phyloP scores from a whole-genome alignment of 2,329 filamentous ascomycete genomes.

The Coniochaeta sp. region DNA sequence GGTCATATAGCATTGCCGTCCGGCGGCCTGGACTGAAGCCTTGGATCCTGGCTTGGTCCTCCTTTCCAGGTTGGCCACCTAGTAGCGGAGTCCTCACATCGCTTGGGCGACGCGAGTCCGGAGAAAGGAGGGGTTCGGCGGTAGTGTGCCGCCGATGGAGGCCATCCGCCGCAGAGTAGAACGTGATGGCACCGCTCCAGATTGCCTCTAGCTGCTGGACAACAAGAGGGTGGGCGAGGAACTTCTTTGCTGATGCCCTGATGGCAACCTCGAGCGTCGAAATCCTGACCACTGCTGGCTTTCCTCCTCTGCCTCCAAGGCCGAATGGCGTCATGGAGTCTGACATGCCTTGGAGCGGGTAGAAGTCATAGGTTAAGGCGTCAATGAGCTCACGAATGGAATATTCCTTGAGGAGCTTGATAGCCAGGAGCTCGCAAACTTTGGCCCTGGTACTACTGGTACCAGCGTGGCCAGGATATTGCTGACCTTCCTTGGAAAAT shows the following conservation, averaged over 20 bases:
- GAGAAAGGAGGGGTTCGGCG: conserved; percentile 11
- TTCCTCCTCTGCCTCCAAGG: conserved; percentile 35
- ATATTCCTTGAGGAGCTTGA: conserved; percentile 86
- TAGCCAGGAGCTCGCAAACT: conserved; percentile 83
- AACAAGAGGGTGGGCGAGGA: conserved; percentile 83
- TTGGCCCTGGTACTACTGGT: conserved; percentile 77
- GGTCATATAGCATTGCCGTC: conserved; percentile 83
- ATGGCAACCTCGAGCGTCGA: conserved; percentile 93
- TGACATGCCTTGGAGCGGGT: conserved; percentile 76
- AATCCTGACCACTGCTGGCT: conserved; percentile 62
- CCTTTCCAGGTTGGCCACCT: conserved; percentile 24
- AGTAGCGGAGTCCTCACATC: conserved; percentile 46
- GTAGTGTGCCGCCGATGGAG: conserved; percentile 57
- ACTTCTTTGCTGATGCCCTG: conserved; percentile 84
- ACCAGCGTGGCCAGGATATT: conserved; percentile 76
- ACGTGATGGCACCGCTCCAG: conserved; percentile 92
- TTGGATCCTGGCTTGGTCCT: conserved; percentile 20
- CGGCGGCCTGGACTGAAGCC: conserved; percentile 42
- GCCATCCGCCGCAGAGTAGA: conserved; percentile 81
- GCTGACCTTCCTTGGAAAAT: conserved; percentile 79
- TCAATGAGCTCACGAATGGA: conserved; percentile 86
- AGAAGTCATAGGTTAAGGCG: conserved; percentile 90
- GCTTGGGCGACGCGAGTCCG: conserved; percentile 22
- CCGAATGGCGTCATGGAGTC: conserved; percentile 31
- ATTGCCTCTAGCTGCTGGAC: conserved; percentile 95